Percentiles rank a stretch among this genome's conserved stretches.
These are phyloP conservation scores for Schwanniomyces pseudopolymorphus DNA, from an alignment of 805 yeast species.

Conservation along the genomic window DNA sequence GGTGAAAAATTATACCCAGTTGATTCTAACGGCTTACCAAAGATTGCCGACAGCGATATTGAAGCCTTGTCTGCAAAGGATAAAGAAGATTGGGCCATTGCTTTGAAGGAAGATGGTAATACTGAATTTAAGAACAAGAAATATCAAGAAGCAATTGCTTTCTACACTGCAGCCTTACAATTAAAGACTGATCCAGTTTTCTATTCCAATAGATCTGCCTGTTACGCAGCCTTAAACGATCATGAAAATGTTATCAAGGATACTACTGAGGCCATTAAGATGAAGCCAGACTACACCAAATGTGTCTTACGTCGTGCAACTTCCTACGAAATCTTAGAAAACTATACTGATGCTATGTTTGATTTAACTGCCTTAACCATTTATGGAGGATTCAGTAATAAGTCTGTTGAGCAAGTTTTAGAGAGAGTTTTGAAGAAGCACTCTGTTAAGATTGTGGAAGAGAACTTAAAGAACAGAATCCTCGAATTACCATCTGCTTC, in stretches of 20 bases:
- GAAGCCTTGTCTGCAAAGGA: slow-evolving; percentile 47
- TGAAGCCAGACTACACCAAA: slow-evolving; percentile 89
- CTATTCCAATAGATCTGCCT: slow-evolving; percentile 95
- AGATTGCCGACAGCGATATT: slow-evolving; percentile 47
- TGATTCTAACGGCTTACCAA: slow-evolving; percentile 57
- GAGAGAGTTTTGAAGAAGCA: slow-evolving; percentile 85
- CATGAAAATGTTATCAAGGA: slow-evolving; percentile 85
- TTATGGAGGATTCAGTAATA: slow-evolving; percentile 78
- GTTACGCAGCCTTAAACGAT: slow-evolving; percentile 79
- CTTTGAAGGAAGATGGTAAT: slow-evolving; percentile 90
- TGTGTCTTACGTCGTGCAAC: slow-evolving; percentile 91
- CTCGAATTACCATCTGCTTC: slow-evolving; percentile 77
- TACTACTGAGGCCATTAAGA: slow-evolving; percentile 78
- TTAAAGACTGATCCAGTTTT: slow-evolving; percentile 82
- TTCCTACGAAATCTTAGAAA: slow-evolving; percentile 81
- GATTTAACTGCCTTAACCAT: slow-evolving; percentile 89
- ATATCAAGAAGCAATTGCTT: slow-evolving; percentile 72
- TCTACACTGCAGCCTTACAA: slow-evolving; percentile 74
- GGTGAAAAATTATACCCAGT: slow-evolving; percentile 48
- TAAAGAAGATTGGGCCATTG: slow-evolving; percentile 64
- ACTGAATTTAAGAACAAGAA: slow-evolving; percentile 67
- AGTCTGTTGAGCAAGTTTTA: slow-evolving; percentile 72
- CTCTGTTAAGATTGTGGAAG: slow-evolving; percentile 70
- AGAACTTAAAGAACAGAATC: slow-evolving; percentile 49
- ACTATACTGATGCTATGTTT: slow-evolving; percentile 80